Percentiles rank a stretch among this genome's conserved stretches.
Evolutionary conservation across 768 basidiomycete species (phyloP).

Genomic region (Agaricus blazei): DNA sequence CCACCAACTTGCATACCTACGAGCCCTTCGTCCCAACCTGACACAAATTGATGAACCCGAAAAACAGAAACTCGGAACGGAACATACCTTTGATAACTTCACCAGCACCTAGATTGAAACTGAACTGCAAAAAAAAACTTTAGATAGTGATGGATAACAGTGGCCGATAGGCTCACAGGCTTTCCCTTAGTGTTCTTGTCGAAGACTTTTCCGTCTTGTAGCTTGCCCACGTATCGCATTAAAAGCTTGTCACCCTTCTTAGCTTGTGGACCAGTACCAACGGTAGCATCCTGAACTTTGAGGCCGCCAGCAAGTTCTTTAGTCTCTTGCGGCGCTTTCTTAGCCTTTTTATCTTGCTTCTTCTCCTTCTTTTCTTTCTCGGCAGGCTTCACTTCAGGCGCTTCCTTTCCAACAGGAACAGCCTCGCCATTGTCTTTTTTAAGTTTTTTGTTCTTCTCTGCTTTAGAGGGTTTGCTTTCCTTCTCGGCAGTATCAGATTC

Average conservation of each 20-base stretch:
- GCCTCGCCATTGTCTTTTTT: conserved; percentile 50
- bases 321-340: conserved; percentile 22
- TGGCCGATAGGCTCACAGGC: conserved; percentile 50
- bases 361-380: conserved; percentile 25
- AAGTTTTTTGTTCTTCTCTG: conserved; percentile 71
- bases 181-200: conserved; percentile 82
- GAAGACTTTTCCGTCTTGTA: conserved; percentile 69
- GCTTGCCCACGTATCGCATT: conserved; percentile 94
- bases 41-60: not conserved
- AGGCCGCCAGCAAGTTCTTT: conserved; percentile 67
- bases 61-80: not conserved
- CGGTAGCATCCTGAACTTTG: conserved; percentile 68
- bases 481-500: conserved; percentile 45
- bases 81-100: conserved; percentile 85
- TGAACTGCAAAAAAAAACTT: conserved; percentile 40
- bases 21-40: conserved; percentile 90
- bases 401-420: conserved; percentile 38
- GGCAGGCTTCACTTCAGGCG: conserved; percentile 8
- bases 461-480: conserved; percentile 29
- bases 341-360: conserved; percentile 26
- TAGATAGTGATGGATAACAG: conserved; percentile 1
- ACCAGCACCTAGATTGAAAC: conserved; percentile 76
- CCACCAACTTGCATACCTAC: conserved; percentile 90
- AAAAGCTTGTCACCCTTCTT: conserved; percentile 79
- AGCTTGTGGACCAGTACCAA: conserved; percentile 79